Evolutionary conservation across 1,284 basidiomycete species (phyloP), one percentile per base, ranked within the genome.

Genomic region (Trametes hirsuta): DNA sequence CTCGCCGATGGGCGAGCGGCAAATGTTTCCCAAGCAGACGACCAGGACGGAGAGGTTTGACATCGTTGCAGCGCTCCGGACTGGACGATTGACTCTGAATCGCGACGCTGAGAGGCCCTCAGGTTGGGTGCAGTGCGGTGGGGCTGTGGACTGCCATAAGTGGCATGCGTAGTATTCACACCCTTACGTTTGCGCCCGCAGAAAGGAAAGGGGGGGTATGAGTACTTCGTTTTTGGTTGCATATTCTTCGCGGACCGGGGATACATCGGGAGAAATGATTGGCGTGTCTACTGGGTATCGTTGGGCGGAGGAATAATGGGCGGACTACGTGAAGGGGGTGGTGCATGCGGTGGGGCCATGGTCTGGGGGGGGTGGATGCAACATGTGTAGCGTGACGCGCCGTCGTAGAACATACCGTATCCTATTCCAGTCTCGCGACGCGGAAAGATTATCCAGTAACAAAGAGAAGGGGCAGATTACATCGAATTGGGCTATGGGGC

Each of bases 1-100:
- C 74, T 92, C 89, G 35, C 90, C 90, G 83, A 93, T 90, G 1
- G 90, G 90, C 35, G 88, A 90, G 42, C 90, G 84, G 69, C 89
- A 91, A 59, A 91, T 91, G 71, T 91, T 91, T 15, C 90, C 89
- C 35, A 92, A 76, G 68, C 91, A 93, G 40, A 92, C 88, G 58
- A 92, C 74, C 41, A 93, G 82, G 35, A 87, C 87, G 49, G 79
- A 79, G 2, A 69, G 71, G 34, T 64, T 48, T 35, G 51, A 47
- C 34, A 47, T 55, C 8, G 30, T 40, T 18, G 18, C 18, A 18
- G 18, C 18, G 18, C 18, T 18, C 18, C 18, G 18, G 18, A 18
- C 18, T 18, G 18, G 18, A 18, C 18, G 18, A 18, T 18, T 18
- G 18, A 18, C 18, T 18, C 18, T 18, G 18, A 18, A 18, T 18